These are phyloP conservation scores for Wilhelminamyces savonicus DNA, from an alignment of 805 yeast genomes.

Conservation along the genomic window DNA sequence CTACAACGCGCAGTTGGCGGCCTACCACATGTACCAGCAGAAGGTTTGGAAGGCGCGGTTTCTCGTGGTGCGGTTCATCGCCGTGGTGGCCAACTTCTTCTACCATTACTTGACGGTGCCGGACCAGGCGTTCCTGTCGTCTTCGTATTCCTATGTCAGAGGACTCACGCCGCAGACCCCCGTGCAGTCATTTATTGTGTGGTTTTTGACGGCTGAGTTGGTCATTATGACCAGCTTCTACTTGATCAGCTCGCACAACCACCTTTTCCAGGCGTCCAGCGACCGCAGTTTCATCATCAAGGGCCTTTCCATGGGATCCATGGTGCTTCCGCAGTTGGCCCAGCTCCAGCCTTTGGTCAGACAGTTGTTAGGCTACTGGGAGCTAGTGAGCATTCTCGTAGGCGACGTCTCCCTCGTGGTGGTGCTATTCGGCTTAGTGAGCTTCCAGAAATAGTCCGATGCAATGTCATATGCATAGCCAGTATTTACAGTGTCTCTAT, in stretches of 20 bases:
- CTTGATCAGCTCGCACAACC: constrained; percentile 18
- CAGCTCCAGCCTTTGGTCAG: constrained; percentile 22
- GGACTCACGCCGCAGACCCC: constrained; percentile 7
- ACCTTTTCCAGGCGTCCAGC: constrained; percentile 16
- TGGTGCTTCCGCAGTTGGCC: constrained; percentile 28
- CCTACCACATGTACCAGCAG: constrained; percentile 27
- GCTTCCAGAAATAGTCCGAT: constrained; percentile 9
- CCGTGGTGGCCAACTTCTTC: constrained; percentile 23
- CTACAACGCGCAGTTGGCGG: constrained; percentile 23
- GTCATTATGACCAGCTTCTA: constrained; percentile 28
- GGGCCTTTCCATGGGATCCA: constrained; percentile 23
- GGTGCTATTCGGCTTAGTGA: constrained; percentile 31
- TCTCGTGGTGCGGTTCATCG: constrained; percentile 21
- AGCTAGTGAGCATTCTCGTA: constrained; percentile 26
- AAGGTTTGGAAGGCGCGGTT: constrained; percentile 25
- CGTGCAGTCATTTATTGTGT: constrained; percentile 15
- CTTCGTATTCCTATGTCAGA: constrained; percentile 21
- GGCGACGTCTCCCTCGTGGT: constrained; percentile 33
- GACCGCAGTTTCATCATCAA: constrained; percentile 22
- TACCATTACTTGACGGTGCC: constrained; percentile 23
- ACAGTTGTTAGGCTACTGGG: constrained; percentile 29
- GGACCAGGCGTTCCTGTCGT: constrained; percentile 17
- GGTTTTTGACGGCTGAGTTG: constrained; percentile 26
- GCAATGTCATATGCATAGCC: too few relatives aligned
- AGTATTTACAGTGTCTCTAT: too few relatives aligned